phyloP scores from a whole-genome alignment of 352 stramenopile genomes.

The Globisporangium spiculum region DNA sequence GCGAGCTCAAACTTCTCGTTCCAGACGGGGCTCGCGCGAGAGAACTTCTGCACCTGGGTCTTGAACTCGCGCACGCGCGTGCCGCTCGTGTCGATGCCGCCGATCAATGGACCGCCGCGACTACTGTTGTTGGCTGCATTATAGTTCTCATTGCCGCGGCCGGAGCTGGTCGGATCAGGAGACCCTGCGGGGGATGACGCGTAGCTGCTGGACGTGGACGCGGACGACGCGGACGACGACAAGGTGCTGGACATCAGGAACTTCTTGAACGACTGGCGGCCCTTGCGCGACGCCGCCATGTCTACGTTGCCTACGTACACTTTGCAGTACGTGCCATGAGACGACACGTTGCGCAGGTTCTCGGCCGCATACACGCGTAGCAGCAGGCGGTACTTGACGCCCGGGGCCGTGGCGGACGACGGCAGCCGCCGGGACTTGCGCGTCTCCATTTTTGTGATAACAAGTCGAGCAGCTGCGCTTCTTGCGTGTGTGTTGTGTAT shows the following conservation, averaged over 20 bases:
- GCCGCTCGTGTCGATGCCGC: constrained; percentile 1
- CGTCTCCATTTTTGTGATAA: constrained; percentile 12
- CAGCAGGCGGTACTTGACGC: constrained; percentile 37
- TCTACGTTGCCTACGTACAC: constrained; percentile 57
- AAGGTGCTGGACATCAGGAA: constrained; percentile 12
- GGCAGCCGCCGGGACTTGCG: constrained; percentile 16
- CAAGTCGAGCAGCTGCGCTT: neutral
- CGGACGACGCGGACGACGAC: constrained; percentile 13
- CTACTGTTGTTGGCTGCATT: neutral
- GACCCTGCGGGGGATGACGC: constrained; percentile 3
- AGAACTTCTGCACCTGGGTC: constrained; percentile 63
- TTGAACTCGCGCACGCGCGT: constrained; percentile 48
- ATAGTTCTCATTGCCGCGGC: neutral
- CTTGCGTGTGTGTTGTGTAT: neutral
- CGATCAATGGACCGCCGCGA: neutral
- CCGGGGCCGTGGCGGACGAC: neutral
- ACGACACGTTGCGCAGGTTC: constrained; percentile 56
- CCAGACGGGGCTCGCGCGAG: constrained; percentile 49
- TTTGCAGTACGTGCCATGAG: constrained; percentile 73
- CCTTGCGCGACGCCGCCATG: constrained; percentile 29
- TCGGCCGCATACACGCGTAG: constrained; percentile 67
- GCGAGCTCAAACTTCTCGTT: constrained; percentile 81
- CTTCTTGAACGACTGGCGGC: constrained; percentile 23
- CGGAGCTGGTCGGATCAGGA: constrained; percentile 3
- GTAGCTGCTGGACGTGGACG: constrained; percentile 12